Evolutionary conservation across 805 yeast genomes (phyloP).

Genomic region (Myxozyma kluyveri): DNA sequence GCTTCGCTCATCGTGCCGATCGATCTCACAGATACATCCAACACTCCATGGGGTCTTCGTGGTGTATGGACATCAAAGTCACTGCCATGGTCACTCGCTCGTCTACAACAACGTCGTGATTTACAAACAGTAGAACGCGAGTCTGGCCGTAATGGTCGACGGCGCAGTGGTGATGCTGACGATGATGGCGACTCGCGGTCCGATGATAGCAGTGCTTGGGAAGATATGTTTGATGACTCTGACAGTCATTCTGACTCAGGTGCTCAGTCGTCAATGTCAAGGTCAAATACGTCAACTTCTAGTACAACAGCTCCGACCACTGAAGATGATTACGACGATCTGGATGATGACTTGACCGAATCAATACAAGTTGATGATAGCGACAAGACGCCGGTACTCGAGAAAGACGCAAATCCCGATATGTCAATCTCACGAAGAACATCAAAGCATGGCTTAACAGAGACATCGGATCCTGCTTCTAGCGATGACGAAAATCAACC

Average conservation of each 20-base stretch:
- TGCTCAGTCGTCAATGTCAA: too few species aligned
- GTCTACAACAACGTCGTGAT: conserved; percentile 24
- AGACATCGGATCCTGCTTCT: background rate
- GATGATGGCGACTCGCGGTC: conserved; percentile 2
- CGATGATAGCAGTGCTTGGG: conserved; percentile 20
- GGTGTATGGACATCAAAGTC: conserved; percentile 34
- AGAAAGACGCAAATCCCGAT: background rate
- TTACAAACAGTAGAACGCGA: conserved; percentile 22
- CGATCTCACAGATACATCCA: conserved; percentile 37
- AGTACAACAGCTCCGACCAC: background rate
- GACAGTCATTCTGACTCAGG: conserved; percentile 1
- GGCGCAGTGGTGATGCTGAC: background rate
- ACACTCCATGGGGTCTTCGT: conserved; percentile 39
- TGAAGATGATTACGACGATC: background rate
- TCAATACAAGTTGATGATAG: too few species aligned
- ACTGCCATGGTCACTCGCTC: conserved; percentile 24
- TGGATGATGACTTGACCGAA: conserved; percentile 4
- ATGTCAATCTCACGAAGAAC: background rate
- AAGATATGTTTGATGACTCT: conserved; percentile 26
- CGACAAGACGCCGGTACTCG: background rate
- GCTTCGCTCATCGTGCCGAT: conserved; percentile 35
- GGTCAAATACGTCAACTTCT: background rate
- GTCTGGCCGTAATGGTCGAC: background rate
- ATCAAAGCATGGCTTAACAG: background rate
- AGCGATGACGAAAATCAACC: conserved; percentile 21